phyloP scores from a whole-genome alignment of 495 filamentous ascomycete species.

The Penicillium turbatum region DNA sequence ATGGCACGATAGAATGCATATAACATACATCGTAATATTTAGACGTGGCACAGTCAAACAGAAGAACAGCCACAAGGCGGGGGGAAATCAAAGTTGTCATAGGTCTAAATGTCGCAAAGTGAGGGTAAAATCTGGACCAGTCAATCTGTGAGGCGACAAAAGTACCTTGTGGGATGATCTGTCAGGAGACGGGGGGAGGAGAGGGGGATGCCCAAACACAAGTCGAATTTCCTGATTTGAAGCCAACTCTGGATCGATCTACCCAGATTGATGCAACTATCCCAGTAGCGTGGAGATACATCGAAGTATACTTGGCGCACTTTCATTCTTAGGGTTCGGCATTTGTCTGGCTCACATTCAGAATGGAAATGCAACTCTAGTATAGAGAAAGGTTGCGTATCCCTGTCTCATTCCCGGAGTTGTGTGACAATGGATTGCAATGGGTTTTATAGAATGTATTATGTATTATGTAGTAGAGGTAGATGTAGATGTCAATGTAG shows the following conservation, averaged over 20 bases:
- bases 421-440: background rate
- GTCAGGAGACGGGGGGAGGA: slow-evolving; percentile 1
- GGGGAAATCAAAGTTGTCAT: slow-evolving; percentile 3
- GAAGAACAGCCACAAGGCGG: slow-evolving; percentile 28
- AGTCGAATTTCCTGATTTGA: background rate
- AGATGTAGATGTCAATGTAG: background rate
- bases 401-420: slow-evolving; percentile 8
- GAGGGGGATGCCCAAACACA: background rate
- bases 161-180: slow-evolving; percentile 8
- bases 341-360: background rate
- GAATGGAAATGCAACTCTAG: background rate
- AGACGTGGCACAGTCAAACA: slow-evolving; percentile 22
- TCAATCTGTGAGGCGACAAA: slow-evolving; percentile 12
- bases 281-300: background rate
- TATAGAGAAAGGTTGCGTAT: background rate
- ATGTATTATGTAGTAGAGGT: background rate
- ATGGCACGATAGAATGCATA: slow-evolving; percentile 1
- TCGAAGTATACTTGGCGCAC: background rate
- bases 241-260: background rate
- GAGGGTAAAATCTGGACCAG: slow-evolving; percentile 18
- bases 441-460: background rate
- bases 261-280: background rate
- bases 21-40: background rate
- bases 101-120: background rate
- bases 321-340: background rate